Percentiles rank a stretch among this genome's conserved stretches.
These are phyloP conservation scores for Cryptococcus sp. DNA, from an alignment of 1,284 basidiomycete species.

Conservation along the genomic window DNA sequence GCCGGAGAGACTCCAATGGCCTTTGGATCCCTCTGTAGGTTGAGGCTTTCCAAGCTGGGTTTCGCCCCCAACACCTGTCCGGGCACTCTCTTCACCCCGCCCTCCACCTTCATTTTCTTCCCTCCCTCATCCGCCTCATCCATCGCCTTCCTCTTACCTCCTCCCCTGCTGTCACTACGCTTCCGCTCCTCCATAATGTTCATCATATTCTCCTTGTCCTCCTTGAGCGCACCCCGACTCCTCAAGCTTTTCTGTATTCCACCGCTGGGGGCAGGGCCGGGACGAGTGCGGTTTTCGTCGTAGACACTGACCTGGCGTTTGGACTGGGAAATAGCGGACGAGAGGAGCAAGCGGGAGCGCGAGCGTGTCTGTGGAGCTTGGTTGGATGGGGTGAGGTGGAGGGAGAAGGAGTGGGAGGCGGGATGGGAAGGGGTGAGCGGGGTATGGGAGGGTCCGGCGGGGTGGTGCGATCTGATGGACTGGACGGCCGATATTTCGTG, in stretches of 20 bases:
- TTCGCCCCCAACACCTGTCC: background rate
- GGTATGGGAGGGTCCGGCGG: background rate
- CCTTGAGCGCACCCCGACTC: constrained; percentile 15
- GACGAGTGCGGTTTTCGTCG: constrained; percentile 8
- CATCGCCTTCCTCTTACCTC: constrained; percentile 11
- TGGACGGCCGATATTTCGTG: constrained; percentile 3
- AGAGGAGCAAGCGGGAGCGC: constrained; percentile 8
- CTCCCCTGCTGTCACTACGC: background rate
- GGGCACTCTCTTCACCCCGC: background rate
- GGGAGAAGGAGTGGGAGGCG: background rate
- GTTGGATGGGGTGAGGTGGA: no score
- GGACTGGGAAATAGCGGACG: background rate
- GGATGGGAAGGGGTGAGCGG: background rate
- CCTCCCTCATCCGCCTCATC: constrained; percentile 1
- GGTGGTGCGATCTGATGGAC: constrained; percentile 5
- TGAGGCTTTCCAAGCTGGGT: background rate
- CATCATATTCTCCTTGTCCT: constrained; percentile 8
- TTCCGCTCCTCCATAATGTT: constrained; percentile 7
- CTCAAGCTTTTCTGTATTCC: constrained; percentile 9
- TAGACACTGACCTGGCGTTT: background rate
- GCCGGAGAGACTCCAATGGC: background rate
- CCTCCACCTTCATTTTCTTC: constrained; percentile 7
- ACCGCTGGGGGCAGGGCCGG: background rate
- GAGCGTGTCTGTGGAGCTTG: constrained; percentile 10
- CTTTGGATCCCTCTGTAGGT: background rate